Evolutionary conservation across 805 yeast genomes (phyloP), one percentile per base, ranked within the genome.

Genomic region (Yarrowia osloensis): DNA sequence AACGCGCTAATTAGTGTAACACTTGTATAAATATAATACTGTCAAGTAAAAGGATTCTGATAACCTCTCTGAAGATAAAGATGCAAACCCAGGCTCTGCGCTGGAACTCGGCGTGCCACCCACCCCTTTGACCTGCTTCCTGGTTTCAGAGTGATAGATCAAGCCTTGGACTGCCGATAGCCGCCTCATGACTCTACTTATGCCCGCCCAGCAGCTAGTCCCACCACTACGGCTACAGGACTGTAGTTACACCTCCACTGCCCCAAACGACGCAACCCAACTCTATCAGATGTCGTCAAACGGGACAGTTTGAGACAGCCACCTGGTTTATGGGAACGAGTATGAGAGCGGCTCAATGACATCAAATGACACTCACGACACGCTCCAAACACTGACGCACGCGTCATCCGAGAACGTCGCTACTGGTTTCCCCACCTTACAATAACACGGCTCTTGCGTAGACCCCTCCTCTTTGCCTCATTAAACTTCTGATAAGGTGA

Each of bases 401-500:
- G 54, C 54, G 35, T 17, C 50, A 6, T 1, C 29, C 21, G 17
- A 42, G 11, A 13, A 42, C 29, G n/a, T n/a, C n/a, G 12, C n/a
- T 21, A 12, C 39, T 28, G 24, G 17, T 33, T 31, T 12, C 37
- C 37, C 54, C 17, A 11, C 35, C n/a, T 28, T 19, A 3, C 52
- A 28, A 17, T 24, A 29, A 4, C 39, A 29, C 4, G 39, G 39
- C 26, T 26, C 55, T 47, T 22, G 3, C 6, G n/a, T 29, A 28
- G 29, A 15, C 40, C 9, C 40, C 57, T 50, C 40, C 57, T 19
- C 39, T 33, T 12, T 19, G 39, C 26, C 29, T 33, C 61, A 54
- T 54, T 54, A 54, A 54, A 37, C 61, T 54, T 54, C 61, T 54
- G 61, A 54, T 54, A 54, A 54, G 61, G 61, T 54, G 61, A 54